phyloP scores from a whole-genome alignment of 352 stramenopile species.

The Globisporangium carolinianum region DNA sequence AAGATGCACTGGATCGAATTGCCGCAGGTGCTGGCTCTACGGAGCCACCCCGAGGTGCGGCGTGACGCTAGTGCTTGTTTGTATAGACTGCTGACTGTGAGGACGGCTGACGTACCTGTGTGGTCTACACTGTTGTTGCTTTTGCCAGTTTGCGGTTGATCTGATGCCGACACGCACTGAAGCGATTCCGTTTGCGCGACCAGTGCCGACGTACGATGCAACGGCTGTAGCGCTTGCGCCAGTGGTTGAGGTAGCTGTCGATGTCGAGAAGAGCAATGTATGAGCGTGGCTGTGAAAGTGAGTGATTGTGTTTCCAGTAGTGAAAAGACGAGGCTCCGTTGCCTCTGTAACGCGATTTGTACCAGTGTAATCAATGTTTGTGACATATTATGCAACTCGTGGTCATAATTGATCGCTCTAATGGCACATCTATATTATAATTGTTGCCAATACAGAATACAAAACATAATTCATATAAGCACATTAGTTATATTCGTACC shows the following conservation, averaged over 20 bases:
- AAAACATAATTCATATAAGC: too few relatives aligned
- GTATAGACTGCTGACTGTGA: background rate
- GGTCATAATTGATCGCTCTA: too few relatives aligned
- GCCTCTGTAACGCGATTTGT: background rate
- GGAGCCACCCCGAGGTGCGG: constrained; percentile 56
- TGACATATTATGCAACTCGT: too few relatives aligned
- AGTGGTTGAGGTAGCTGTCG: constrained; percentile 9
- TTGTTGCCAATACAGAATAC: too few relatives aligned
- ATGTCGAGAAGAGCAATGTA: background rate
- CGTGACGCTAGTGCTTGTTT: background rate
- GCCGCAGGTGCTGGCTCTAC: constrained; percentile 55
- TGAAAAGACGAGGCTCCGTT: background rate
- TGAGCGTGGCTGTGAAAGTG: background rate
- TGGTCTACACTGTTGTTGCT: background rate
- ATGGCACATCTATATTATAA: too few relatives aligned
- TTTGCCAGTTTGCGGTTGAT: constrained; percentile 42
- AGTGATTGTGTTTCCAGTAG: background rate
- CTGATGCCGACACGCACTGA: constrained; percentile 27
- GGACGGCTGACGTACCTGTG: background rate
- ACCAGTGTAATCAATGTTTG: too few relatives aligned
- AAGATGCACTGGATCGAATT: constrained; percentile 74
- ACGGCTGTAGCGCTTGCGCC: constrained; percentile 7
- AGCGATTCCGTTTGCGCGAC: constrained; percentile 51
- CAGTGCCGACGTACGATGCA: constrained; percentile 37
- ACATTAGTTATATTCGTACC: too few relatives aligned